Evolutionary conservation across 495 filamentous ascomycete genomes (phyloP).

Genomic region (Aspergillus wentii): DNA sequence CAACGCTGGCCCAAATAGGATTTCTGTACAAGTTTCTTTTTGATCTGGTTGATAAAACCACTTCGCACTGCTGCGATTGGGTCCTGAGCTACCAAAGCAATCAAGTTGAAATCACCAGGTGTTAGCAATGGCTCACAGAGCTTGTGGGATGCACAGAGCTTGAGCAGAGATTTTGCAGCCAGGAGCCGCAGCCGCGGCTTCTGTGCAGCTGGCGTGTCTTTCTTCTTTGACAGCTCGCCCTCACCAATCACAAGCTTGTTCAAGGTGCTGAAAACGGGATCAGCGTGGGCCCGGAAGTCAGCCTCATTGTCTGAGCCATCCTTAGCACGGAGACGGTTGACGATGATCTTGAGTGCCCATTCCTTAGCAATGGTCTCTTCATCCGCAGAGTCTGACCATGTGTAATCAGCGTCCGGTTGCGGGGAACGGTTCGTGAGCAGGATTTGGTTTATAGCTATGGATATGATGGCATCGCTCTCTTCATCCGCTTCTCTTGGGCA

Average conservation of each 20-base stretch:
- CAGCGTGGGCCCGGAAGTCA: conserved; percentile 58
- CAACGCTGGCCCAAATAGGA: conserved; percentile 54
- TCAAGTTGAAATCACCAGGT: conserved; percentile 68
- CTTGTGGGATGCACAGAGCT: conserved; percentile 65
- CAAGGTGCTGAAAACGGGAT: conserved; percentile 71
- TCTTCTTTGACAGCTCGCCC: conserved; percentile 73
- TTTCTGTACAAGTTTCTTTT: conserved; percentile 67
- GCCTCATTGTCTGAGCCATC: conserved; percentile 47
- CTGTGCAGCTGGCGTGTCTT: conserved; percentile 69
- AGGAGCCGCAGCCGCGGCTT: conserved; percentile 72
- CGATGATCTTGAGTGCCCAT: conserved; percentile 83
- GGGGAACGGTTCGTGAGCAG: conserved; percentile 63
- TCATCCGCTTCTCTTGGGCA: conserved; percentile 70
- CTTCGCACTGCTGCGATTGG: conserved; percentile 63
- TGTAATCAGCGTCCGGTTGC: conserved; percentile 38
- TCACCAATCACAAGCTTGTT: conserved; percentile 65
- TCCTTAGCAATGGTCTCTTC: conserved; percentile 80
- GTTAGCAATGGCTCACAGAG: conserved; percentile 72
- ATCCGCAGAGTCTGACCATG: conserved; percentile 71
- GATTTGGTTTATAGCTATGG: conserved; percentile 71
- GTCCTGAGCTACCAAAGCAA: conserved; percentile 79
- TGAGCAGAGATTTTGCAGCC: conserved; percentile 77
- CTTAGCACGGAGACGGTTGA: conserved; percentile 74
- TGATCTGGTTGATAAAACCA: conserved; percentile 75
- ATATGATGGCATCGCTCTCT: conserved; percentile 67